These are phyloP conservation scores for Fusarium mexicanum DNA, from an alignment of 2,329 filamentous ascomycete genomes.

Conservation along the genomic window DNA sequence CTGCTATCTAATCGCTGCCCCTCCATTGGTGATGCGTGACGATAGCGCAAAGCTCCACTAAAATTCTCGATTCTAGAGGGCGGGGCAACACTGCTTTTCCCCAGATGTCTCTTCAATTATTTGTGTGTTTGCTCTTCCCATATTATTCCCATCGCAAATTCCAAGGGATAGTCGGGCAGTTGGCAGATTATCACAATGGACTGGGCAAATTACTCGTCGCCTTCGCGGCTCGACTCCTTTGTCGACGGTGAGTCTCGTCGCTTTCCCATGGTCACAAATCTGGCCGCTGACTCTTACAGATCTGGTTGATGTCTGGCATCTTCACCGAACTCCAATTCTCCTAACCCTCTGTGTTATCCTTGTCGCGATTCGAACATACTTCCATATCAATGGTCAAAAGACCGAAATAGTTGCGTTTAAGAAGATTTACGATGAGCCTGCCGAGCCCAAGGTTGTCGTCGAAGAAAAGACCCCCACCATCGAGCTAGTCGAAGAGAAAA, in stretches of 20 bases:
- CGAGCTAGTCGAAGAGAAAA: constrained; percentile 41
- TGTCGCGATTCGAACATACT: constrained; percentile 53
- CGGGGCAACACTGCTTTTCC: constrained; percentile 39
- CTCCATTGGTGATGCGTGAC: constrained; percentile 40
- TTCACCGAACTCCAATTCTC: constrained; percentile 57
- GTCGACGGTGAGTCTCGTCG: constrained; percentile 36
- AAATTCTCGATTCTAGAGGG: constrained; percentile 26
- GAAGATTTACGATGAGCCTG: constrained; percentile 46
- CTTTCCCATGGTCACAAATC: constrained; percentile 2
- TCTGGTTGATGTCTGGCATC: constrained; percentile 57
- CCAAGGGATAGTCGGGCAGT: constrained; percentile 11
- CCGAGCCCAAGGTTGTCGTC: constrained; percentile 12
- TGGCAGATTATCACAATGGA: constrained; percentile 35
- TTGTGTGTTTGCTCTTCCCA: constrained; percentile 20
- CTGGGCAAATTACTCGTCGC: constrained; percentile 40
- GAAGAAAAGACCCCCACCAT: constrained; percentile 31
- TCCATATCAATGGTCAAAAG: constrained; percentile 50
- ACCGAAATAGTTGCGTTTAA: constrained; percentile 51
- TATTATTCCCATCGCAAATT: not conserved
- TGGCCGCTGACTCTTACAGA: constrained; percentile 41
- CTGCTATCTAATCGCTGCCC: constrained; percentile 34
- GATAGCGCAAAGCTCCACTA: constrained; percentile 33
- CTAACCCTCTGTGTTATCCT: constrained; percentile 52
- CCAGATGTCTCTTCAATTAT: constrained; percentile 25
- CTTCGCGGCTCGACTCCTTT: constrained; percentile 38